Conservation (phyloP, 2,329 filamentous ascomycete species). For the Bipolaris sorokiniana region DNA sequence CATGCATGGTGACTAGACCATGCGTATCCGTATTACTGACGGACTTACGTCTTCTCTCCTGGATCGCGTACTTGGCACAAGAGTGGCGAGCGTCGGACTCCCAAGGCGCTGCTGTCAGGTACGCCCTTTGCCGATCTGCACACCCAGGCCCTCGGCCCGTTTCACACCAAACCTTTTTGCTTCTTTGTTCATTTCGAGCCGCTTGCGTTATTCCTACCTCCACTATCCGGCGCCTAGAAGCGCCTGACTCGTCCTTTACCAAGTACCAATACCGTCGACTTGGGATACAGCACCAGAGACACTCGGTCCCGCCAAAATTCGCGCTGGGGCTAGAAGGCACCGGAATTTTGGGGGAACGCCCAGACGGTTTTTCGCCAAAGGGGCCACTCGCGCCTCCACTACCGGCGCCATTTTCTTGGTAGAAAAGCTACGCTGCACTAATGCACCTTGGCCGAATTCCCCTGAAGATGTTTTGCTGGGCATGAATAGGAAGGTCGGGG, state of each 20-base stretch:
- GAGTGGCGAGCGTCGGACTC: background rate
- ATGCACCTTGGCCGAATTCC: background rate
- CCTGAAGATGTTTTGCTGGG: background rate
- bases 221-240: background rate
- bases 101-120: slow-evolving; percentile 1
- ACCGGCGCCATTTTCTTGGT: background rate
- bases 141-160: slow-evolving; percentile 1
- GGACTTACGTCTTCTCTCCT: background rate
- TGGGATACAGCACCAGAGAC: background rate
- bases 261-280: background rate
- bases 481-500: slow-evolving; percentile 1
- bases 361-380: background rate
- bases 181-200: slow-evolving; percentile 1
- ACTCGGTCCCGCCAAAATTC: slow-evolving; percentile 1
- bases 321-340: background rate
- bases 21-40: background rate
- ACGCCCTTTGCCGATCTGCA: slow-evolving; percentile 1
- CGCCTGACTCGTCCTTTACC: background rate
- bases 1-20: background rate
- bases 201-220: background rate
- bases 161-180: slow-evolving; percentile 1
- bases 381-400: background rate
- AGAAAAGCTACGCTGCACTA: slow-evolving; percentile 7
- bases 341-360: background rate
- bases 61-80: background rate